phyloP scores from a whole-genome alignment of 73 alveolate genomes.

The Tetrahymena elliotti region DNA sequence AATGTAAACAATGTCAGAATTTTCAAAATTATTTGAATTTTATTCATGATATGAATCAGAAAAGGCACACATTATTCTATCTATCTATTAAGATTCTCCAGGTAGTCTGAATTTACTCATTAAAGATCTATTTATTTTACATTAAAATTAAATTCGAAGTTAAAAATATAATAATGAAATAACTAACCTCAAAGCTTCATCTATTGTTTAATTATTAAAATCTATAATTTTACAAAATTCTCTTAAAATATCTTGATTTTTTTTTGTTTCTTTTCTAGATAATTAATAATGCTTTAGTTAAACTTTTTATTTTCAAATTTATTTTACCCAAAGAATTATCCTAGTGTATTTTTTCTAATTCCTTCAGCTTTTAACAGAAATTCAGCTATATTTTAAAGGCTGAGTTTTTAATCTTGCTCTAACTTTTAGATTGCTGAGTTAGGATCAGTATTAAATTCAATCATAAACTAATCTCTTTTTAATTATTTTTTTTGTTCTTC shows the following conservation, averaged over 20 bases:
- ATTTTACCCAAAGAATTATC: conserved; percentile 91
- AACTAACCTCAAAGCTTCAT: conserved; percentile 73
- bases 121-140: conserved; percentile 13
- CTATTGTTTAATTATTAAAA: conserved; percentile 68
- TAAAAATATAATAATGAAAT: not conserved
- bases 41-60: conserved; percentile 85
- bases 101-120: conserved; percentile 92
- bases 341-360: conserved; percentile 66
- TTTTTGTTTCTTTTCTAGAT: conserved; percentile 19
- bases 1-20: conserved; percentile 81
- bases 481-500: not conserved
- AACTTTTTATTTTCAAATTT: not conserved
- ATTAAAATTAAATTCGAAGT: not conserved
- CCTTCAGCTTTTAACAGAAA: conserved; percentile 27
- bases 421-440: not conserved
- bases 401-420: not conserved
- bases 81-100: conserved; percentile 98
- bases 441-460: not conserved
- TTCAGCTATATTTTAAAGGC: conserved; percentile 7
- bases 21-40: conserved; percentile 73
- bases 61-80: conserved; percentile 92
- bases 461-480: not conserved
- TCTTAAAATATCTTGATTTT: conserved; percentile 75
- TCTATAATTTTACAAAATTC: conserved; percentile 72
- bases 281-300: not conserved